Evolutionary conservation across 495 filamentous ascomycete species (phyloP), one percentile per base, ranked within the genome.

Genomic region (Aspergillus egyptiacus): DNA sequence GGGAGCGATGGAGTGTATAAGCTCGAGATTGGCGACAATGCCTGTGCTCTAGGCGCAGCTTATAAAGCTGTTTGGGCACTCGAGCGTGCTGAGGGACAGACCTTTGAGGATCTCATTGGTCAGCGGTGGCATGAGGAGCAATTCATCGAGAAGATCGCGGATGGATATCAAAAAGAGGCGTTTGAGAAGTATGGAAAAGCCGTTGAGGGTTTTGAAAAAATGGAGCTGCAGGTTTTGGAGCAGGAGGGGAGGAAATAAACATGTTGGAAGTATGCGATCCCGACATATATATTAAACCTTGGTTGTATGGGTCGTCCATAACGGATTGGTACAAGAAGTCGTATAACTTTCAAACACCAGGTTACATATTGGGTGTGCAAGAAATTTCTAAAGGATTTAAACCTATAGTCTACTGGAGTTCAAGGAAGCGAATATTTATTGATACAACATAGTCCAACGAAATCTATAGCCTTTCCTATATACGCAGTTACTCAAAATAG

Each of bases 61-160:
- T 96, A 98, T 64, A 96, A 96, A 69, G 91, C 93, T 39, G 84
- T 91, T 0, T 98, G 93, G 93, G 87, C 83, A 1, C 71, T 87
- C 25, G 89, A 96, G 69, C 69, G 87, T 24, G 58, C 63, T 17
- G 45, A 59, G 1, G 78, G 77, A 19, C 82, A 95, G 75, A 84
- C 77, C 8, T 98, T 96, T 72, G 93, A 96, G 61, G 82, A 90
- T 30, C 72, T 94, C 53, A 82, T 98, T 35, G 86, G 83, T 2
- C 63, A 73, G 51, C 70, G 93, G 50, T 98, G 93, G 93, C 77
- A 77, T 46, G 91, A 96, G 68, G 83, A 85, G 57, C 81, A 81
- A 0, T 89, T 87, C 50, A 79, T 95, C 20, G 76, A 84, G 68
- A 89, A 79, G 72, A 82, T 96, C 36, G 86, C 78, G 14, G 82